Evolutionary conservation across 352 stramenopile genomes (phyloP), one percentile per base, ranked within the genome.

Genomic region (Pythium inflatum): DNA sequence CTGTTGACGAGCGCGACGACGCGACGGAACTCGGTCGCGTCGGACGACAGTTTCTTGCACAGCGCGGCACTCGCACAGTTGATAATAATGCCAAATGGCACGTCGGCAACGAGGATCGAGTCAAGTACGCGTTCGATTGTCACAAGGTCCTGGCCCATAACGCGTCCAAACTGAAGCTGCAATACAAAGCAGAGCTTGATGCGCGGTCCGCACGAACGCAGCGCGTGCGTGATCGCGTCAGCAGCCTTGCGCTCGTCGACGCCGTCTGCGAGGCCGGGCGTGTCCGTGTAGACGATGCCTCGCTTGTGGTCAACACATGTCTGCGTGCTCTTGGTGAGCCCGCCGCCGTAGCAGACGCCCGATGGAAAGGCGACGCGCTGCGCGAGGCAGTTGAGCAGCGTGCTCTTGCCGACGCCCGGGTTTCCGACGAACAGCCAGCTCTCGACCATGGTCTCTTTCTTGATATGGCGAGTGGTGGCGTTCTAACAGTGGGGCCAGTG

Each of bases 151-250:
- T 68, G 34, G 20, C 25, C 18, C 12, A 68, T 25, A 27, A 68
- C 38, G 22, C 49, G 49, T 7, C 61, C 49, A 12, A 20, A 16
- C 4, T 68, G 34, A 8, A 68, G 49, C 12, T 22, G 61, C 5
- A 68, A 22, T 24, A 68, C 48, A n/a, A 68, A 68, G 50, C 61
- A 68, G n/a, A 68, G 36, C 50, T 60, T 68, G 22, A 36, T 27
- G 9, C 40, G 36, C 11, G 6, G 27, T 12, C 49, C 50, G 12
- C 38, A 20, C 0, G 61, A 25, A 1, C 61, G 61, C 2, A 68
- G 61, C 1, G 61, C 61, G 14, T 28, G 16, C 5, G 61, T 68
- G 61, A 68, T 68, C n/a, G 49, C 61, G 2, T 43, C 18, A 5
- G 50, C 48, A 8, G 61, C 61, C 3, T 9, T 36, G 12, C 43